Conservation (phyloP, 2,329 filamentous ascomycete genomes). For the Arthrobotrys conoides region DNA sequence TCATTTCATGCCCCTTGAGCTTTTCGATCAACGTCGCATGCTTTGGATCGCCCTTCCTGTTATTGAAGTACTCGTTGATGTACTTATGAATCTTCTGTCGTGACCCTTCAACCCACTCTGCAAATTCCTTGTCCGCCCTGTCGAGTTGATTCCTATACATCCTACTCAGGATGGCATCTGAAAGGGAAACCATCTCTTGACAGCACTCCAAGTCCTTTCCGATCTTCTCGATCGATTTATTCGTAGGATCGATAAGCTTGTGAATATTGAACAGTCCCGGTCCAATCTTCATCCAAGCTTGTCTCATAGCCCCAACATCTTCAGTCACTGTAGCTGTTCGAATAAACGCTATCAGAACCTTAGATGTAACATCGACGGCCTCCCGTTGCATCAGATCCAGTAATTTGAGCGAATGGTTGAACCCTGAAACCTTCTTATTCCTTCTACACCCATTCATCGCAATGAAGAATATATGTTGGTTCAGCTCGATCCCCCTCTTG, state of each 20-base stretch:
- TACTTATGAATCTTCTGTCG: constrained; percentile 53
- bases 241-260: constrained; percentile 45
- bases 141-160: constrained; percentile 42
- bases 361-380: constrained; percentile 42
- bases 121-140: constrained; percentile 32
- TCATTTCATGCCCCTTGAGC: not conserved
- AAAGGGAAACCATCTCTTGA: constrained; percentile 50
- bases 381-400: constrained; percentile 44
- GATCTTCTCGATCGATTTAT: constrained; percentile 52
- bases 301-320: constrained; percentile 44
- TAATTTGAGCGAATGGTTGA: constrained; percentile 41
- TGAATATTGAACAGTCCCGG: constrained; percentile 52
- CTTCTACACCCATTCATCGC: constrained; percentile 63
- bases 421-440: constrained; percentile 20
- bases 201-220: constrained; percentile 48
- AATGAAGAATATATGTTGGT: constrained; percentile 63
- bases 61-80: constrained; percentile 51
- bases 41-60: constrained; percentile 12
- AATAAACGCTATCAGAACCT: constrained; percentile 54
- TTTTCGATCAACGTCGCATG: constrained; percentile 6
- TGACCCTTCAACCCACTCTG: constrained; percentile 38
- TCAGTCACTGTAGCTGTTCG: constrained; percentile 49
- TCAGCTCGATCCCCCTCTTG: constrained; percentile 32
- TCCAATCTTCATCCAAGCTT: constrained; percentile 43
- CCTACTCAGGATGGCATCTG: constrained; percentile 42